These are phyloP conservation scores for Melanomma pulvis-pyrius DNA, from an alignment of 495 filamentous ascomycete species.

Conservation along the genomic window DNA sequence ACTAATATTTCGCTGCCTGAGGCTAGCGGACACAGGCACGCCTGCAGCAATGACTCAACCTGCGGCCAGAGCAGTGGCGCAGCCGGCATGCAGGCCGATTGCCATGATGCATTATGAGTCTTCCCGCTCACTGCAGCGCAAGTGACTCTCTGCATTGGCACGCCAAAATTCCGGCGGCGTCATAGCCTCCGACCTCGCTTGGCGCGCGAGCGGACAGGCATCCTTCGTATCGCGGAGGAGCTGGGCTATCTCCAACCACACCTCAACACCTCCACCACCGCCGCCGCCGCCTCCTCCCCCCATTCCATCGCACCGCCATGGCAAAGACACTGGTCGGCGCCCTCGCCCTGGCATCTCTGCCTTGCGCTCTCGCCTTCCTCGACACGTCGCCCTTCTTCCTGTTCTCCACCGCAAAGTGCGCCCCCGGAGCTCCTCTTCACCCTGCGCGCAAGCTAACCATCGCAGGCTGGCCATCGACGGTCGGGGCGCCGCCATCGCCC, in stretches of 20 bases:
- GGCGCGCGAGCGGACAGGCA: neutral
- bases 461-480: constrained; percentile 8
- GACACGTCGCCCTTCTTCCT: constrained; percentile 88
- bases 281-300: neutral
- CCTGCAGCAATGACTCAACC: constrained; percentile 19
- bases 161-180: neutral
- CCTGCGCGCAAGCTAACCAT: constrained; percentile 21
- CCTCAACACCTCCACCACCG: constrained; percentile 1
- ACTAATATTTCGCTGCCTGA: neutral
- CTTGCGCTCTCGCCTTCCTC: constrained; percentile 68
- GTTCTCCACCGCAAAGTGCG: constrained; percentile 78
- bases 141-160: neutral
- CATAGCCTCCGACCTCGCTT: neutral
- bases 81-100: neutral
- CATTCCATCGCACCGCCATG: constrained; percentile 25
- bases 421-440: constrained; percentile 33
- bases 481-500: constrained; percentile 15
- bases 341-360: constrained; percentile 60
- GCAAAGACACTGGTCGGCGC: constrained; percentile 49
- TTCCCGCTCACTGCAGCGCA: neutral
- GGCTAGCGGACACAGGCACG: constrained; percentile 8
- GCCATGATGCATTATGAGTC: neutral
- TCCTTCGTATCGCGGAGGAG: neutral
- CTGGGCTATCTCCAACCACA: constrained; percentile 1
- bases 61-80: neutral